These are phyloP conservation scores for Oryza coarctata DNA, from an alignment of 176 grass and related monocot species.

Conservation along the genomic window DNA sequence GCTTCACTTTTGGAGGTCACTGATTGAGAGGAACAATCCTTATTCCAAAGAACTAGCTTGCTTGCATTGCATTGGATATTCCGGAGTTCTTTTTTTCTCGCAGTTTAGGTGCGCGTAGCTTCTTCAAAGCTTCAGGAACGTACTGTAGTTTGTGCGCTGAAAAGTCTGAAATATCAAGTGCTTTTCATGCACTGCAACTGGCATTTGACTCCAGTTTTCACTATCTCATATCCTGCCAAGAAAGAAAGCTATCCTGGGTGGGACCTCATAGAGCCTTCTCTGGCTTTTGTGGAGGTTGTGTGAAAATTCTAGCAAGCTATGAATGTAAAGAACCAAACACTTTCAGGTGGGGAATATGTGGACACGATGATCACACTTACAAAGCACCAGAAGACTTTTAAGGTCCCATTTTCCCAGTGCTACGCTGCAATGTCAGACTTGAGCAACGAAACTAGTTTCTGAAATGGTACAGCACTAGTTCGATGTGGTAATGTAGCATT, in stretches of 20 bases:
- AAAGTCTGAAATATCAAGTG: conserved; percentile 9
- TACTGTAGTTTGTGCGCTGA: not conserved
- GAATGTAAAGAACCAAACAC: not conserved
- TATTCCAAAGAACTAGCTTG: not conserved
- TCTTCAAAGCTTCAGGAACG: not conserved
- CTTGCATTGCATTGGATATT: conserved; percentile 22
- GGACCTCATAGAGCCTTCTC: not conserved
- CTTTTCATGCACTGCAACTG: not conserved
- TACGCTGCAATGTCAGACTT: conserved; percentile 16
- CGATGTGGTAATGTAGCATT: not conserved
- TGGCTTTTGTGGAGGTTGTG: not conserved
- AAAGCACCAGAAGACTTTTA: not conserved
- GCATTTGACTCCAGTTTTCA: conserved; percentile 13
- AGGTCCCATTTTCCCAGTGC: not conserved
- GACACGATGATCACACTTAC: conserved; percentile 46
- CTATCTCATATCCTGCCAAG: not conserved
- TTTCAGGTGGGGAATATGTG: conserved; percentile 24
- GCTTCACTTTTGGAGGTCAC: conserved; percentile 38
- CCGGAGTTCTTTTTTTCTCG: not conserved
- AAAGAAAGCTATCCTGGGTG: conserved; percentile 9
- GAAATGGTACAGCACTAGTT: not conserved
- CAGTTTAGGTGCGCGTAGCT: not conserved
- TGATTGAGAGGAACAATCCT: conserved; percentile 32
- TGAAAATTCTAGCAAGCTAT: not conserved
- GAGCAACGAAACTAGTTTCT: conserved; percentile 8